These are phyloP conservation scores for Hypericum perforatum DNA, from an alignment of 345 rosid genomes.

Conservation along the genomic window DNA sequence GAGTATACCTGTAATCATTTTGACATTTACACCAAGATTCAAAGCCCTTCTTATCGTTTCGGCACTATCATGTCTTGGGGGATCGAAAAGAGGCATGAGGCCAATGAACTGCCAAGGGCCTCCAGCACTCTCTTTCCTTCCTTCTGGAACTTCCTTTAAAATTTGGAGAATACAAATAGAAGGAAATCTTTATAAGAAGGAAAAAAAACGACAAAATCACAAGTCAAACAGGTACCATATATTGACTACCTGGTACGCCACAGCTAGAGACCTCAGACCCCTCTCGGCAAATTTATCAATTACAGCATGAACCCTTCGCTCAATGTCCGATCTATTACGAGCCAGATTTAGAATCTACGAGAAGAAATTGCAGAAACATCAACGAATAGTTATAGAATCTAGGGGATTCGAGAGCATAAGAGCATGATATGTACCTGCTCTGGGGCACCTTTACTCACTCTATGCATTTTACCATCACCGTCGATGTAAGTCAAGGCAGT, in stretches of 20 bases:
- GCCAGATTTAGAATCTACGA: conserved; percentile 79
- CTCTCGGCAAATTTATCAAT: conserved; percentile 95
- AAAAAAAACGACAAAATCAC: neutral
- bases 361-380: conserved; percentile 14
- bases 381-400: conserved; percentile 8
- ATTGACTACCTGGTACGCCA: conserved; percentile 73
- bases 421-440: conserved; percentile 61
- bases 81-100: conserved; percentile 98
- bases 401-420: neutral
- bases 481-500: conserved; percentile 87
- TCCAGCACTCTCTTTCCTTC: conserved; percentile 79
- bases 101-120: conserved; percentile 96
- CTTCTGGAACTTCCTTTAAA: conserved; percentile 87
- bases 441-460: conserved; percentile 99
- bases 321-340: conserved; percentile 79
- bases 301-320: conserved; percentile 82
- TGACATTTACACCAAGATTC: conserved; percentile 93
- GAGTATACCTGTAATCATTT: conserved; percentile 84
- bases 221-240: neutral
- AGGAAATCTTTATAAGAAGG: neutral
- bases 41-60: conserved; percentile 91
- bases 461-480: conserved; percentile 68
- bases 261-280: conserved; percentile 94
- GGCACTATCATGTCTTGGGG: conserved; percentile 98
- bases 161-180: neutral